Conservation (phyloP, 768 basidiomycete genomes). For the Chiua virens region DNA sequence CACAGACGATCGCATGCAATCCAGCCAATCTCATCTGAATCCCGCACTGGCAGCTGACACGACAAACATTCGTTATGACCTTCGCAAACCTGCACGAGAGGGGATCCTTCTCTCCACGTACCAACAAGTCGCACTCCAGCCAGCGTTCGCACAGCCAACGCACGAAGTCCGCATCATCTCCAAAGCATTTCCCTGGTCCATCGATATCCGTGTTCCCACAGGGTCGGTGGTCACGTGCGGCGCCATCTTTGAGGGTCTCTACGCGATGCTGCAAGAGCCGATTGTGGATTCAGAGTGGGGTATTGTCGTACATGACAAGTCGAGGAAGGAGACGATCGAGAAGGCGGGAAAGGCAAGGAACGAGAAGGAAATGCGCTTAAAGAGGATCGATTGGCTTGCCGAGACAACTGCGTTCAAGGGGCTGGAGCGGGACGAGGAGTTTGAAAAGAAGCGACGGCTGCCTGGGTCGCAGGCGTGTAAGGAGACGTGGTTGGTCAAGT, state of each 20-base stretch:
- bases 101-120: slow-evolving; percentile 45
- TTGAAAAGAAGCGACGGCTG: slow-evolving; percentile 47
- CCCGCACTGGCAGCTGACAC: slow-evolving; percentile 53
- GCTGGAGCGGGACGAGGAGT: slow-evolving; percentile 59
- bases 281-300: slow-evolving; percentile 72
- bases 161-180: slow-evolving; percentile 51
- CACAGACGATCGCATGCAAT: slow-evolving; percentile 22
- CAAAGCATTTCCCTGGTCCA: slow-evolving; percentile 63
- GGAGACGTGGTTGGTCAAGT: slow-evolving; percentile 63
- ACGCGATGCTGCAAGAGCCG: slow-evolving; percentile 48
- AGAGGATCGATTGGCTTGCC: slow-evolving; percentile 66
- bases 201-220: slow-evolving; percentile 46
- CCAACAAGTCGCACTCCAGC: slow-evolving; percentile 36
- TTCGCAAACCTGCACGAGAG: slow-evolving; percentile 42
- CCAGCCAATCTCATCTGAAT: slow-evolving; percentile 53
- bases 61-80: slow-evolving; percentile 50
- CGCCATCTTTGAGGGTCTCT: slow-evolving; percentile 55
- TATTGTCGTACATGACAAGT: slow-evolving; percentile 44
- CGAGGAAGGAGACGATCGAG: slow-evolving; percentile 44
- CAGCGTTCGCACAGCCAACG: slow-evolving; percentile 38
- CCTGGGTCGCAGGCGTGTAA: slow-evolving; percentile 41
- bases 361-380: slow-evolving; percentile 36
- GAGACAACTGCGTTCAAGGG: slow-evolving; percentile 60
- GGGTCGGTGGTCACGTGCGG: slow-evolving; percentile 44
- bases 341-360: slow-evolving; percentile 50